These are phyloP conservation scores for Cryphonectria naterciae DNA, from an alignment of 2,329 filamentous ascomycete genomes.

Conservation along the genomic window DNA sequence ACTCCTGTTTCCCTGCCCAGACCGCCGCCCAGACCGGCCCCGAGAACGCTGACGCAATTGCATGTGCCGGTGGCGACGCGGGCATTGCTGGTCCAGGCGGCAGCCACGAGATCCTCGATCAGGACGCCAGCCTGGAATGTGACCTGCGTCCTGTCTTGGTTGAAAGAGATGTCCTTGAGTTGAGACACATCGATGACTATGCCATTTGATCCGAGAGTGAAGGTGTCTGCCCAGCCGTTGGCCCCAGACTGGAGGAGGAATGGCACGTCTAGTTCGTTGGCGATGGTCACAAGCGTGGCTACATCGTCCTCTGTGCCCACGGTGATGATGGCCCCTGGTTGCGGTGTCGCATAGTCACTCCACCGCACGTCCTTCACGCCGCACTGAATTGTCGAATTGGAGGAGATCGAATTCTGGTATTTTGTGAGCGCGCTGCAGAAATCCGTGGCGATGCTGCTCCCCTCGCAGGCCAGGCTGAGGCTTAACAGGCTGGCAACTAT, in stretches of 20 bases:
- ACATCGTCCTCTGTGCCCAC: constrained; percentile 29
- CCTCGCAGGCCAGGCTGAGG: constrained; percentile 16
- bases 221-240: constrained; percentile 34
- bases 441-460: neutral
- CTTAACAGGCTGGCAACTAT: constrained; percentile 20
- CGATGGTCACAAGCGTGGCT: constrained; percentile 25
- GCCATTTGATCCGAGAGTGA: constrained; percentile 29
- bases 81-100: constrained; percentile 32
- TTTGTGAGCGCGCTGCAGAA: neutral
- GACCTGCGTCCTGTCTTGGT: constrained; percentile 31
- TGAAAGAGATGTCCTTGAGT: constrained; percentile 33
- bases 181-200: constrained; percentile 33
- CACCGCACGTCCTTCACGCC: constrained; percentile 27
- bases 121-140: constrained; percentile 34
- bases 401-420: constrained; percentile 19
- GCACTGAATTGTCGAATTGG: constrained; percentile 26
- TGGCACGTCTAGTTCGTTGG: constrained; percentile 29
- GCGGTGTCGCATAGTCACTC: constrained; percentile 31
- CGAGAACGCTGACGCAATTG: constrained; percentile 23
- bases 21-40: constrained; percentile 33
- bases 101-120: constrained; percentile 32
- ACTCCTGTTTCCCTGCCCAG: constrained; percentile 24
- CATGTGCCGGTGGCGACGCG: constrained; percentile 29
- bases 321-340: constrained; percentile 26
- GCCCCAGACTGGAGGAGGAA: constrained; percentile 35